phyloP scores from a whole-genome alignment of 2,329 filamentous ascomycete genomes.

The Alternaria metachromatica region DNA sequence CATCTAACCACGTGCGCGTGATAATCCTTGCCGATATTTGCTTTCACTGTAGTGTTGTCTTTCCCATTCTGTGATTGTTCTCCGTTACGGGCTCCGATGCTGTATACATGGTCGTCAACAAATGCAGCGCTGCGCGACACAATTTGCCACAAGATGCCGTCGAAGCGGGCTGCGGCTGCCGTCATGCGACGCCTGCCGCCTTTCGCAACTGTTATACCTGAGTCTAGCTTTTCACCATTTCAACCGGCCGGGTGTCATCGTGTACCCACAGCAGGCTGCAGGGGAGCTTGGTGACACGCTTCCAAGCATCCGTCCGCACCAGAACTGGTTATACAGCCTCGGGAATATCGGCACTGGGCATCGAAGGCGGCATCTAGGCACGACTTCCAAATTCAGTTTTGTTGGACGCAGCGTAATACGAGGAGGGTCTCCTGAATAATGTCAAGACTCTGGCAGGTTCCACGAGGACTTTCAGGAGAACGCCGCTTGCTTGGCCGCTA shows the following conservation, averaged over 20 bases:
- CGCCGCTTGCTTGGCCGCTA: constrained; percentile 12
- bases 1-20: constrained; percentile 15
- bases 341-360: constrained; percentile 6
- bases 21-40: constrained; percentile 4
- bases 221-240: not conserved
- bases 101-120: not conserved
- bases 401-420: constrained; percentile 5
- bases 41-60: not conserved
- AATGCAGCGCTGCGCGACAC: not conserved
- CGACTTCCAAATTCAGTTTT: constrained; percentile 2
- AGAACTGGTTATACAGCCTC: not conserved
- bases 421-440: not conserved
- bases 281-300: not conserved
- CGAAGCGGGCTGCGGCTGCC: not conserved
- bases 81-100: not conserved
- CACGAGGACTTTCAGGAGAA: constrained; percentile 1
- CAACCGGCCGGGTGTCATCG: not conserved
- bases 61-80: not conserved
- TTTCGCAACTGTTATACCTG: constrained; percentile 3
- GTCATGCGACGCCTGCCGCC: constrained; percentile 6
- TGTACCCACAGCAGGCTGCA: constrained; percentile 1
- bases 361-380: constrained; percentile 12
- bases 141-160: not conserved
- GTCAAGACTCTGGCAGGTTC: not conserved
- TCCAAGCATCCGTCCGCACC: constrained; percentile 5